A percentile compares a stretch with the other conserved stretches of the same genome.
These are phyloP conservation scores for Aeschynomene evenia DNA, from an alignment of 306 rosid genomes.

Conservation along the genomic window DNA sequence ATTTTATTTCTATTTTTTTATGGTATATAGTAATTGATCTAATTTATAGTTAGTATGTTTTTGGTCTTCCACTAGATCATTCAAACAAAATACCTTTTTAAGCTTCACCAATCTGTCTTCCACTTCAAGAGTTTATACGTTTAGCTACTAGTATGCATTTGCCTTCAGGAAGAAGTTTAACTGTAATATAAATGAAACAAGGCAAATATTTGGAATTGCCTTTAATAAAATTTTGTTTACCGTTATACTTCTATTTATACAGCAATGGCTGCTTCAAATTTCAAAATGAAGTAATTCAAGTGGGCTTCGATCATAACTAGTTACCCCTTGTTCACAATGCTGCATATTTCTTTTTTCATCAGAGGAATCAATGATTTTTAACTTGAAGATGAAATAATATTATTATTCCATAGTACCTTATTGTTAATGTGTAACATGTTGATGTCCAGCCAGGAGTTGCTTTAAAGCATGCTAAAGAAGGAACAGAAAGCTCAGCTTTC, in stretches of 20 bases:
- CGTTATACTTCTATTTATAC: background rate
- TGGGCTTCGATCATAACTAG: background rate
- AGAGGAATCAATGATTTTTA: background rate
- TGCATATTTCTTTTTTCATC: background rate
- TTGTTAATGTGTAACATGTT: slow-evolving; percentile 30
- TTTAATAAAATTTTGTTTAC: background rate
- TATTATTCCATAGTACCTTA: background rate
- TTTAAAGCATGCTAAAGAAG: slow-evolving; percentile 90
- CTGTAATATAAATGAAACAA: background rate
- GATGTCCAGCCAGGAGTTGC: slow-evolving; percentile 83
- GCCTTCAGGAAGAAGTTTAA: background rate
- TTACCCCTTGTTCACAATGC: background rate
- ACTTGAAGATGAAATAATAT: background rate
- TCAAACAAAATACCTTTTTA: slow-evolving; percentile 20
- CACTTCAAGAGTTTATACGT: background rate
- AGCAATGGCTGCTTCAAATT: background rate
- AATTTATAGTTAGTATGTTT: slow-evolving; percentile 2
- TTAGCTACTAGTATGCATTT: background rate
- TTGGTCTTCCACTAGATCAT: slow-evolving; percentile 9
- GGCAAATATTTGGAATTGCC: background rate
- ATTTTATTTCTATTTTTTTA: background rate
- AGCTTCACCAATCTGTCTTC: slow-evolving; percentile 10
- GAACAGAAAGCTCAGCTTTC: slow-evolving; percentile 96
- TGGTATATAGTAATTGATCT: background rate
- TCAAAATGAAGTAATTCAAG: slow-evolving; percentile 10